Percentiles rank a stretch among this genome's conserved stretches.
phyloP scores from a whole-genome alignment of 177 flowering plant genomes.

The Vitis hybrid region DNA sequence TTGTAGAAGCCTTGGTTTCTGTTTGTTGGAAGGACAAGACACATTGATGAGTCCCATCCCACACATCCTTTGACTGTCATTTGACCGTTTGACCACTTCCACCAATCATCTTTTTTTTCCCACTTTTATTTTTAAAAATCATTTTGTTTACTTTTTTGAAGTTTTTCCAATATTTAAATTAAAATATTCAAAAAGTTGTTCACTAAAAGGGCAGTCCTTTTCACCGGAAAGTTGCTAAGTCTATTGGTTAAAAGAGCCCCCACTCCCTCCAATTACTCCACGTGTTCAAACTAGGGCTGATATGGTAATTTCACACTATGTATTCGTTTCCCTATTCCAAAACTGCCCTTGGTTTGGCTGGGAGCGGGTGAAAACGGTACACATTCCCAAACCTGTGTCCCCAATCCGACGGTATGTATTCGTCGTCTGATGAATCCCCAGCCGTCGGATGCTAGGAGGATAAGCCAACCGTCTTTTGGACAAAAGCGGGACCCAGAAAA shows the following conservation, averaged over 20 bases:
- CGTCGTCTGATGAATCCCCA: not conserved
- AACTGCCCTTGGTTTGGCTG: not conserved
- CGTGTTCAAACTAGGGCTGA: not conserved
- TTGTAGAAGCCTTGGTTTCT: no score
- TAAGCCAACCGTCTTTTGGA: conserved; percentile 5
- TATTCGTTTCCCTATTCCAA: not conserved
- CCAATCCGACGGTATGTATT: not conserved
- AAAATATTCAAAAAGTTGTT: not conserved
- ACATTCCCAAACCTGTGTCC: not conserved
- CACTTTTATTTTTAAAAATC: not conserved
- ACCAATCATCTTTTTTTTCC: not conserved
- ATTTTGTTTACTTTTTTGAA: not conserved
- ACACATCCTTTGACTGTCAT: conserved; percentile 15
- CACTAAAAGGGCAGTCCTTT: not conserved
- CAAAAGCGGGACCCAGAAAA: not conserved
- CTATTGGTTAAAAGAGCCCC: no score
- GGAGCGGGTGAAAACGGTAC: no score
- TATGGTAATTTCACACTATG: no score
- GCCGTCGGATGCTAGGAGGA: not conserved
- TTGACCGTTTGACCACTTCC: not conserved
- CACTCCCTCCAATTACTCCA: not conserved
- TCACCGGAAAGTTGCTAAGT: not conserved
- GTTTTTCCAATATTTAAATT: no score
- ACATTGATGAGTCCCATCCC: conserved; percentile 5
- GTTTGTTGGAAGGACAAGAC: conserved; percentile 1